These are phyloP conservation scores for Pyrus bretschneideri DNA, from an alignment of 306 rosid species.

Conservation along the genomic window DNA sequence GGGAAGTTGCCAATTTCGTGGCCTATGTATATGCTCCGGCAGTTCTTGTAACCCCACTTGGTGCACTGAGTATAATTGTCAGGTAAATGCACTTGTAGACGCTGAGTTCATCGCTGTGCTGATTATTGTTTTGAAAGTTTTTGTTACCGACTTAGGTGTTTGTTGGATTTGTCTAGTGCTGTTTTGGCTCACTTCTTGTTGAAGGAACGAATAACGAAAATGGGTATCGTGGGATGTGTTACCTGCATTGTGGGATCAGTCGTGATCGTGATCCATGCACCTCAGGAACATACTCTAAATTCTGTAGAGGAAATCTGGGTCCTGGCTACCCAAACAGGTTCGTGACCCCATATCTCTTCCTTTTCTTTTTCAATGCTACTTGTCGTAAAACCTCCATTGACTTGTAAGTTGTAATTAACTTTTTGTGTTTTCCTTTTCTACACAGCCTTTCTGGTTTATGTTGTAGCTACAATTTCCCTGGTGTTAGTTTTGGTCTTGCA, in stretches of 20 bases:
- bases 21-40: slow-evolving; percentile 96
- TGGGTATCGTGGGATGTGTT: slow-evolving; percentile 85
- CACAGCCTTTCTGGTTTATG: slow-evolving; percentile 63
- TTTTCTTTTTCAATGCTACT: background rate
- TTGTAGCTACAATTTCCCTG: slow-evolving; percentile 49
- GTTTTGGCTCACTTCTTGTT: slow-evolving; percentile 88
- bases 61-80: slow-evolving; percentile 87
- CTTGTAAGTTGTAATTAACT: background rate
- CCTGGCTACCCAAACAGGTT: slow-evolving; percentile 88
- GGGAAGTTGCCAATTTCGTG: slow-evolving; percentile 87
- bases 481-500: slow-evolving; percentile 69
- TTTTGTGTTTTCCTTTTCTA: slow-evolving; percentile 12
- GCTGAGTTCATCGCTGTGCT: slow-evolving; percentile 1
- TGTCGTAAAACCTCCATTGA: background rate
- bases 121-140: background rate
- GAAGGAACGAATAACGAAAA: slow-evolving; percentile 64
- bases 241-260: slow-evolving; percentile 87
- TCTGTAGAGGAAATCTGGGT: slow-evolving; percentile 82
- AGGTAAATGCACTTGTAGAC: slow-evolving; percentile 38
- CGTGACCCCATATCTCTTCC: background rate
- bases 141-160: slow-evolving; percentile 13
- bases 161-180: slow-evolving; percentile 44
- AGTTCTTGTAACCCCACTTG: slow-evolving; percentile 91
- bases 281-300: slow-evolving; percentile 65
- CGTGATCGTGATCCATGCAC: slow-evolving; percentile 91